Evolutionary conservation across 208 protist genomes (phyloP).

Genomic region (Leishmania arabica): DNA sequence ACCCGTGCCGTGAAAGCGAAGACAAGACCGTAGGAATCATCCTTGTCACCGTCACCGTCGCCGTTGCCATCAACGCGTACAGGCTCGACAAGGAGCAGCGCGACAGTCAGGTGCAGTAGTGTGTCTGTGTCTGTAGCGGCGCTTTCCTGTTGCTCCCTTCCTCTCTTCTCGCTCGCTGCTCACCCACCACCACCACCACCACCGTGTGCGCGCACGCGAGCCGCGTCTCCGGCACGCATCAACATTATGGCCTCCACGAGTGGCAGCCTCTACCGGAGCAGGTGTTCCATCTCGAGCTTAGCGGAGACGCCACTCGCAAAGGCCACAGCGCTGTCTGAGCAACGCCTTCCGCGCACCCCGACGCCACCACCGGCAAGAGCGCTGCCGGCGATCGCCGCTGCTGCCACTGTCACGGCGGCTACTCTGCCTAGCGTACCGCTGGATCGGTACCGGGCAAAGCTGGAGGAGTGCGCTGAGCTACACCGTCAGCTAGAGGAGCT

Average conservation of each 20-base stretch:
- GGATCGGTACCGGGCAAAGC: constrained; percentile 22
- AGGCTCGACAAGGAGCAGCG: background rate
- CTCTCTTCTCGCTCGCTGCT: background rate
- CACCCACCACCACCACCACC: too few species aligned
- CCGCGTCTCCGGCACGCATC: background rate
- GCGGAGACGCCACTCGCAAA: background rate
- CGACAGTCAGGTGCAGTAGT: background rate
- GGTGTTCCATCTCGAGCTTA: background rate
- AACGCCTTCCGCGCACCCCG: background rate
- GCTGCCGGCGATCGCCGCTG: background rate
- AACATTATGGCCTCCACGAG: background rate
- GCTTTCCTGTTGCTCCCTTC: constrained; percentile 7
- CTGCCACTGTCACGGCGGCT: background rate
- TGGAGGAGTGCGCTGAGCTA: constrained; percentile 29
- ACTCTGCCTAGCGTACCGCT: background rate
- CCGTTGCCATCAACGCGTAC: background rate
- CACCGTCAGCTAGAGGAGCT: constrained; percentile 15
- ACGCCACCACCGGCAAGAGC: background rate
- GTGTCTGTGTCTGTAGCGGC: background rate
- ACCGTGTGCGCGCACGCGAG: background rate
- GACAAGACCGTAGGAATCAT: background rate
- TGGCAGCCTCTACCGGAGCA: background rate
- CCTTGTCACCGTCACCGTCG: background rate
- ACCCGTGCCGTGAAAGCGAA: background rate
- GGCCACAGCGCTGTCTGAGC: background rate